These are phyloP conservation scores for Amauroascus verrucosus DNA, from an alignment of 2,329 filamentous ascomycete species.

Conservation along the genomic window DNA sequence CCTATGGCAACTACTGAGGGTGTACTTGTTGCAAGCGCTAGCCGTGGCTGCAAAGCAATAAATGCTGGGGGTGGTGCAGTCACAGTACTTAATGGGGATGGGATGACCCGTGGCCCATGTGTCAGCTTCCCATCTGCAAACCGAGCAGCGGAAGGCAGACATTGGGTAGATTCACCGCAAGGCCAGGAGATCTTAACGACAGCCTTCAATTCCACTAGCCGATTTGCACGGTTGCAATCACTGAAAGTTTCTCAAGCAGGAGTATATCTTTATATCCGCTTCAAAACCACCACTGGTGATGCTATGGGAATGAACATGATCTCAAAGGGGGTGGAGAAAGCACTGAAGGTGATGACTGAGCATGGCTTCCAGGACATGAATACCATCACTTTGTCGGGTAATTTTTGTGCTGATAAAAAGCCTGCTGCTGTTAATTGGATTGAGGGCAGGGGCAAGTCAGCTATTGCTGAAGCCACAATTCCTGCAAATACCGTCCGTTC, in stretches of 20 bases:
- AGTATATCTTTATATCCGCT: slow-evolving; percentile 90
- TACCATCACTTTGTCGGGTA: slow-evolving; percentile 87
- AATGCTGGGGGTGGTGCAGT: slow-evolving; percentile 88
- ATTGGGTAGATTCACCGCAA: slow-evolving; percentile 88
- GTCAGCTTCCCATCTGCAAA: slow-evolving; percentile 82
- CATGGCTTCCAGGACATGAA: slow-evolving; percentile 91
- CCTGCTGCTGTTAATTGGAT: slow-evolving; percentile 97
- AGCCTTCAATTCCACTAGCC: slow-evolving; percentile 93
- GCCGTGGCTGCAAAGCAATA: slow-evolving; percentile 92
- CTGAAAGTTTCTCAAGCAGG: slow-evolving; percentile 92
- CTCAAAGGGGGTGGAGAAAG: slow-evolving; percentile 95
- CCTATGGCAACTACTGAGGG: slow-evolving; percentile 99
- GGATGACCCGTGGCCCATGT: slow-evolving; percentile 95
- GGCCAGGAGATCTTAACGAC: slow-evolving; percentile 75
- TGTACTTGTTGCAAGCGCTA: slow-evolving; percentile 87
- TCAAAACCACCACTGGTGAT: slow-evolving; percentile 97
- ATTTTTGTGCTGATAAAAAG: slow-evolving; percentile 99
- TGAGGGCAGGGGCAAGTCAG: slow-evolving; percentile 89
- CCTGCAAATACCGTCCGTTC: slow-evolving; percentile 74
- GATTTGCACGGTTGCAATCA: slow-evolving; percentile 77
- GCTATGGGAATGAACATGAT: slow-evolving; percentile 99
- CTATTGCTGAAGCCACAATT: slow-evolving; percentile 95
- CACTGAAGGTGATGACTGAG: slow-evolving; percentile 80
- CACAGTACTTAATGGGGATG: slow-evolving; percentile 87
- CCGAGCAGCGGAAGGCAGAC: slow-evolving; percentile 82